Percentiles rank a stretch among this genome's conserved stretches.
Conservation (phyloP, 2,329 filamentous ascomycete genomes). For the Anthostomella pinea region DNA sequence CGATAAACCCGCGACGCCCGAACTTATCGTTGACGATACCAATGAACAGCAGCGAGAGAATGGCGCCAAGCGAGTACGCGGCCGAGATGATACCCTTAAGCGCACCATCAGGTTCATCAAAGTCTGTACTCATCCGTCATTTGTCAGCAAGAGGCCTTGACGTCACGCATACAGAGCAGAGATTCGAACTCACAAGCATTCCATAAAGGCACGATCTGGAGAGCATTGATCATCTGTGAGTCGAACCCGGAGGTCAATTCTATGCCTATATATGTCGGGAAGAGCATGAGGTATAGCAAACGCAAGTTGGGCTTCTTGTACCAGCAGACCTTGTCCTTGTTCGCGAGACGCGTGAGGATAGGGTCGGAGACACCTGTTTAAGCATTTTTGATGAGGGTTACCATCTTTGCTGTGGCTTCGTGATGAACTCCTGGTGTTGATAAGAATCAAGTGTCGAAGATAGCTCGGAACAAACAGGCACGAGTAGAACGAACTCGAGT, state of each 20-base stretch:
- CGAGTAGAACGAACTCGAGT: too few species aligned
- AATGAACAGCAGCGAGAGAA: slow-evolving; percentile 56
- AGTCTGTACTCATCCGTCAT: slow-evolving; percentile 39
- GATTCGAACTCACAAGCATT: slow-evolving; percentile 34
- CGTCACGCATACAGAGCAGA: too few species aligned
- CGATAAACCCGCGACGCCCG: slow-evolving; percentile 56
- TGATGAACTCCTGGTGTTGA: background rate
- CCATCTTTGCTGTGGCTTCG: slow-evolving; percentile 13
- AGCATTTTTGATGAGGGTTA: slow-evolving; percentile 16
- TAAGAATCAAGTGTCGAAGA: too few species aligned
- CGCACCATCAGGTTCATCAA: slow-evolving; percentile 41
- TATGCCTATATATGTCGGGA: slow-evolving; percentile 60
- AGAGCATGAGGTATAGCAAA: slow-evolving; percentile 53
- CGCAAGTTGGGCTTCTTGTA: slow-evolving; percentile 59
- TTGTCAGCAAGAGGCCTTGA: too few species aligned
- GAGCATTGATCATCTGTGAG: slow-evolving; percentile 44
- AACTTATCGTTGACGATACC: slow-evolving; percentile 52
- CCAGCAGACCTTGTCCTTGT: slow-evolving; percentile 46
- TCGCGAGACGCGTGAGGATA: slow-evolving; percentile 36
- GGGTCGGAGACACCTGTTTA: slow-evolving; percentile 31
- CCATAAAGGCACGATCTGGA: slow-evolving; percentile 40
- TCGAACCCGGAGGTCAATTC: slow-evolving; percentile 49
- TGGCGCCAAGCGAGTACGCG: slow-evolving; percentile 58
- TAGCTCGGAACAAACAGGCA: too few species aligned
- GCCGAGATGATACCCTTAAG: slow-evolving; percentile 55